Conservation (phyloP, 306 rosid species). For the Cucumis cinereus region DNA sequence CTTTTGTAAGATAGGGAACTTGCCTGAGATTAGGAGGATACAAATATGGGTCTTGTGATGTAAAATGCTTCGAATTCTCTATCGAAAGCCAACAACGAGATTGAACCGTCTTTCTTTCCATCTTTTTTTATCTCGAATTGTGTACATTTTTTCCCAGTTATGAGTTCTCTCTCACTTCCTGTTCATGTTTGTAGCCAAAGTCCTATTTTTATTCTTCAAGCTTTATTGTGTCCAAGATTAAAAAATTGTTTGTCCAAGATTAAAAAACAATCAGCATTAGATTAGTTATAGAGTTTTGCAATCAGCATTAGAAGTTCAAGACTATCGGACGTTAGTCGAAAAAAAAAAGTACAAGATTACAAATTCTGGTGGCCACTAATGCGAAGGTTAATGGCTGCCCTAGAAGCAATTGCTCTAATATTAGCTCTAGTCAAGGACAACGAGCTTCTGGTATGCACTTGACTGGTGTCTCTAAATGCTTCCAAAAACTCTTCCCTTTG, state of each 20-base stretch:
- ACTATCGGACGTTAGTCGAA: neutral
- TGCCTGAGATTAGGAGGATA: slow-evolving; percentile 24
- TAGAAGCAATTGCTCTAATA: slow-evolving; percentile 63
- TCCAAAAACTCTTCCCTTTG: slow-evolving; percentile 88
- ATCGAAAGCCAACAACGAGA: neutral
- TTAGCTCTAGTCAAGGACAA: slow-evolving; percentile 38
- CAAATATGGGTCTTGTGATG: slow-evolving; percentile 1
- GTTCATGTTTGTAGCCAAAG: neutral
- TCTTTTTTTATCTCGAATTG: neutral
- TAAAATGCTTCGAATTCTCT: slow-evolving; percentile 4
- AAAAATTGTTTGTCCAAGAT: too few species aligned
- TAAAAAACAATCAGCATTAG: too few species aligned
- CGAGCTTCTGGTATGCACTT: slow-evolving; percentile 20
- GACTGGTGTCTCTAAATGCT: slow-evolving; percentile 30
- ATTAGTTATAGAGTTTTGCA: too few species aligned
- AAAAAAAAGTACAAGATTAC: neutral
- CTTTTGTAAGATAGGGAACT: slow-evolving; percentile 46
- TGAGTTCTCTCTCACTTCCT: neutral
- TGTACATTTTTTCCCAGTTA: neutral
- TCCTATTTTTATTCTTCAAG: neutral
- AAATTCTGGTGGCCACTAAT: slow-evolving; percentile 17
- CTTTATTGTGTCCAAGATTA: too few species aligned
- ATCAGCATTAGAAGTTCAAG: neutral
- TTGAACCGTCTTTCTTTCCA: neutral
- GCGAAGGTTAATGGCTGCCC: slow-evolving; percentile 37